Evolutionary conservation across 2,329 filamentous ascomycete genomes (phyloP), one percentile per base, ranked within the genome.

Genomic region (Verticillium nubilum): DNA sequence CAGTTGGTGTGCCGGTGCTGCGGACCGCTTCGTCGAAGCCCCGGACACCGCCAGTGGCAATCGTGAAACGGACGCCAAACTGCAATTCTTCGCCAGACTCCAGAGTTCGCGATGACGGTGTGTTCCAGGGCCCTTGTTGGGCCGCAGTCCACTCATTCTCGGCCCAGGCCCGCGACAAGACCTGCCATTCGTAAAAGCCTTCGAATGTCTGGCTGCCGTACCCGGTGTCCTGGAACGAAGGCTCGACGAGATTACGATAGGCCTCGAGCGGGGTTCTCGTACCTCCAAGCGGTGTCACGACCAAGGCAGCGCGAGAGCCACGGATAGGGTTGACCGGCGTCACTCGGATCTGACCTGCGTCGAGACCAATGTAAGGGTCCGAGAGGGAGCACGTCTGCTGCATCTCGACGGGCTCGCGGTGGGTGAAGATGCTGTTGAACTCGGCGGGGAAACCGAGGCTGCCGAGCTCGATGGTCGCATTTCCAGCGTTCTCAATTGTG

Each of bases 361-460:
- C 74, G 60, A 86, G 74, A 2, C 84, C 84, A n/a, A 86, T 79
- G 58, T 50, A 86, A 0, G 84, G 84, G 59, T 87, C 84, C 0
- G 80, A 76, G 3, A 86, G 74, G 0, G 81, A 81, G 66, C 84
- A 86, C 27, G 76, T 73, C 0, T 72, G 68, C 58, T 80, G 77
- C 6, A 79, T 84, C 6, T 83, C 77, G 2, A 71, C 70, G 0
- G 82, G 76, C 1, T 71, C 68, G 9, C 82, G 76, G 52, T 74
- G 73, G 13, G 78, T 84, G 65, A 86, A 86, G 64, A 87, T 85
- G 67, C 80, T 86, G 71, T 86, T 86, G 72, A 86, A 84, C 66
- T 85, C 82, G 23, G 82, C 76, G 0, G 84, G 84, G 56, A 87
- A 79, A 0, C 84, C 84, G 1, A 86, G 72, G 54, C 79, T 79